Evolutionary conservation across 352 stramenopile species (phyloP), one percentile per base, ranked within the genome.

Genomic region (Peronospora tabacina): DNA sequence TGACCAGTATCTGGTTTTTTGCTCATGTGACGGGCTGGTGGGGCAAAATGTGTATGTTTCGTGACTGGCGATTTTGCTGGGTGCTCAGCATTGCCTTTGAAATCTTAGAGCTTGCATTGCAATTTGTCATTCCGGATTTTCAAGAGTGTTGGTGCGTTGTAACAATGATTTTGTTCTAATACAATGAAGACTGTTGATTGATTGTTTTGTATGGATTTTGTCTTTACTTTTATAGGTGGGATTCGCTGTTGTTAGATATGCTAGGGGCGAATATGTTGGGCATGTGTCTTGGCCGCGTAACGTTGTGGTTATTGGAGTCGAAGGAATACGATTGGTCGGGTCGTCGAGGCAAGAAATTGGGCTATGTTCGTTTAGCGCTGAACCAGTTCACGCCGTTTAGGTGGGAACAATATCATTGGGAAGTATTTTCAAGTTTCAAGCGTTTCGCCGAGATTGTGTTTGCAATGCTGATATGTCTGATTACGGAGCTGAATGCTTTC

Each of bases 41-140:
- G 86, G 85, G 82, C 44, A 96, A 96, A 61, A 96, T 96, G 81
- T 95, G 87, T 61, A 94, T 96, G 72, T 96, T 97, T 58, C 85
- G 87, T 19, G 87, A 96, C 71, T 96, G 87, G 87, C 66, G 80
- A n/a, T 87, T 97, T 35, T 95, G 87, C 58, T 95, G 82, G 86
- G 75, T 95, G 45, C 70, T 96, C 16, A 89, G 74, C 45, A 76
- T 96, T 37, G 72, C 81, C 42, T 97, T 97, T 49, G 90, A 97
- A 68, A 61, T 92, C 20, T 61, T 97, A 17, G 90, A 97, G 49
- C 69, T 94, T 12, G 72, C 85, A 11, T 62, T 95, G 13, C 78
- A 95, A 53, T 94, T 93, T 66, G 68, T 96, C 26, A 93, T 94
- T 38, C 81, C 89, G 0, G 88, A 97, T 57, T 97, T 97, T 55